A percentile compares a stretch with the other conserved stretches of the same genome.
Conservation (phyloP, 2,329 filamentous ascomycete species). For the Madurella fahalii region DNA sequence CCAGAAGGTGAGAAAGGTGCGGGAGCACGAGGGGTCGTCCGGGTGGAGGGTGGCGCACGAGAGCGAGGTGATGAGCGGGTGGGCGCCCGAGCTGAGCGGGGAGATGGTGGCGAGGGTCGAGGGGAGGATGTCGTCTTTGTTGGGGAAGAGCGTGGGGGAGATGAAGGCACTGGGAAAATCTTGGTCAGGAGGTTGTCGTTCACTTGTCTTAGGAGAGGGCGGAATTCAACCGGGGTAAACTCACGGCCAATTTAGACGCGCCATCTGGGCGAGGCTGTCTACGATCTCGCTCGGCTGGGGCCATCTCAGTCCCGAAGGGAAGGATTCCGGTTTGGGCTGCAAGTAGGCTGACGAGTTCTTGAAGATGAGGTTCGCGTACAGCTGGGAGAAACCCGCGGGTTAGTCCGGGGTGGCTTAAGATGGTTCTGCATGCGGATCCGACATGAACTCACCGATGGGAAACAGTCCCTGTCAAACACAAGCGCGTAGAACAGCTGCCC, state of each 20-base stretch:
- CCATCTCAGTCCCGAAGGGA: conserved; percentile 66
- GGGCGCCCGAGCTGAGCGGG: conserved; percentile 76
- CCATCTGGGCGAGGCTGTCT: conserved; percentile 77
- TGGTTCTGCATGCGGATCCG: background rate
- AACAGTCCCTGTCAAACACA: conserved; percentile 72
- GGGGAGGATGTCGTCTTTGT: conserved; percentile 60
- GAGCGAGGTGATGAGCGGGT: conserved; percentile 78
- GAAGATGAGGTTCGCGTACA: conserved; percentile 52
- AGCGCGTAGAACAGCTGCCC: conserved; percentile 74
- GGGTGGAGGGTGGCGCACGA: conserved; percentile 91
- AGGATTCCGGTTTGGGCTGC: conserved; percentile 64
- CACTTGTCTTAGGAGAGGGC: background rate
- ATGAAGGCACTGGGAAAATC: conserved; percentile 58
- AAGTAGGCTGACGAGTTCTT: conserved; percentile 77
- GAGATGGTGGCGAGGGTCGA: conserved; percentile 62
- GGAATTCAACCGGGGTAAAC: no score
- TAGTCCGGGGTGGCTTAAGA: background rate
- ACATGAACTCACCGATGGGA: conserved; percentile 51
- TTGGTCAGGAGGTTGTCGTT: background rate
- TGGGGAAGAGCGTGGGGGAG: conserved; percentile 82
- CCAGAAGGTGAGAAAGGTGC: conserved; percentile 84
- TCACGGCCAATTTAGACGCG: conserved; percentile 77
- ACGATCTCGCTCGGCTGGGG: conserved; percentile 71
- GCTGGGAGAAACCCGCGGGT: conserved; percentile 15
- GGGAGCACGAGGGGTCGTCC: conserved; percentile 78